A percentile compares a stretch with the other conserved stretches of the same genome.
Evolutionary conservation across 768 basidiomycete species (phyloP).

Genomic region (Mycena alexandri): DNA sequence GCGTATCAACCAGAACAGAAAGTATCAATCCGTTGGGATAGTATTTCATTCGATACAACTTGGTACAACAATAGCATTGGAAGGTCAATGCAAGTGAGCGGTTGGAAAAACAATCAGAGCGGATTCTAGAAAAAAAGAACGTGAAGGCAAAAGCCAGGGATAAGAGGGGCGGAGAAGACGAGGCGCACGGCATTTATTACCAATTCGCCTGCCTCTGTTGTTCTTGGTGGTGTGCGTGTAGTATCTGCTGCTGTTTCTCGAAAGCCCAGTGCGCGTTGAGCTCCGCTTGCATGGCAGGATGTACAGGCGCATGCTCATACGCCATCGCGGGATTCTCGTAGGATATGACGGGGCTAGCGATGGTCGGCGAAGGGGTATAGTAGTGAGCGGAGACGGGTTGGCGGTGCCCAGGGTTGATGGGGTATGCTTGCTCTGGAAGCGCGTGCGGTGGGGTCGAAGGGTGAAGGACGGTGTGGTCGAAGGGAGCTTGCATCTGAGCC

Average conservation of each 20-base stretch:
- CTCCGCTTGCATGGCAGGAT: constrained; percentile 5
- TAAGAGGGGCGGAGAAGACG: too few species aligned
- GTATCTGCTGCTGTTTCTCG: constrained; percentile 27
- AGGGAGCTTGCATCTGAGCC: constrained; percentile 16
- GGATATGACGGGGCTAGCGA: constrained; percentile 57
- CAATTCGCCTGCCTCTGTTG: background rate
- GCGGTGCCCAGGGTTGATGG: constrained; percentile 6
- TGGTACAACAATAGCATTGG: too few species aligned
- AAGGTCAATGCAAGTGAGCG: too few species aligned
- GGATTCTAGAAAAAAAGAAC: too few species aligned
- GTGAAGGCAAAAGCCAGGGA: too few species aligned
- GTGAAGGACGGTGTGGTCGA: background rate
- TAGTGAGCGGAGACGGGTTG: constrained; percentile 43
- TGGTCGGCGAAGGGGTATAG: constrained; percentile 51
- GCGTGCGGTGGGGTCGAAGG: constrained; percentile 5
- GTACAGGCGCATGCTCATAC: constrained; percentile 16
- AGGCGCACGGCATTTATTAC: too few species aligned
- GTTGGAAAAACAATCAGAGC: too few species aligned
- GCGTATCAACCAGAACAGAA: too few species aligned
- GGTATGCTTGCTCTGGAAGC: constrained; percentile 6
- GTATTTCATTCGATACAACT: too few species aligned
- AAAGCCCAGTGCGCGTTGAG: constrained; percentile 22
- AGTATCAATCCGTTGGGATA: too few species aligned
- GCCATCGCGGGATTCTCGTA: constrained; percentile 67
- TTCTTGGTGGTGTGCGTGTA: constrained; percentile 16